Percentiles rank a stretch among this genome's conserved stretches.
These are phyloP conservation scores for Datisca glomerata DNA, from an alignment of 306 rosid genomes.

Conservation along the genomic window DNA sequence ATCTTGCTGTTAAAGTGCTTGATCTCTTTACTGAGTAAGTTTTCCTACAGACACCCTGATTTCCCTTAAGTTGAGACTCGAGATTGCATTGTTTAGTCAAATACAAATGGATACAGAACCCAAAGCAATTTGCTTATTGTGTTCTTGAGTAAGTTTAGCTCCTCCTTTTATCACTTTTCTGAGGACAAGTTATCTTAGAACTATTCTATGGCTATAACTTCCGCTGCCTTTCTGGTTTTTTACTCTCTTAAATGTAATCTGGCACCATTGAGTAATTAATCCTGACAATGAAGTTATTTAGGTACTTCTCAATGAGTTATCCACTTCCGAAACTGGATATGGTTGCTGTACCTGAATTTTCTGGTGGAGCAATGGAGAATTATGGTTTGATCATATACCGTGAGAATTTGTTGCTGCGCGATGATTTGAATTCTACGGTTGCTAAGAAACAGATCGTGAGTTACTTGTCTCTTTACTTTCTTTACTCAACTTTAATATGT, in stretches of 20 bases:
- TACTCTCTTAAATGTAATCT: too few relatives aligned
- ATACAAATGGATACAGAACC: too few relatives aligned
- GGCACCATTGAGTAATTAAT: background rate
- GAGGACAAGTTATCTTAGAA: background rate
- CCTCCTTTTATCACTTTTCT: background rate
- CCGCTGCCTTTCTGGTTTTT: background rate
- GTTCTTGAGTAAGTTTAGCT: too few relatives aligned
- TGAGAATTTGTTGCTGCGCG: constrained; percentile 39
- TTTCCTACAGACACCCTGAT: constrained; percentile 1
- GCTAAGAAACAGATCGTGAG: constrained; percentile 35
- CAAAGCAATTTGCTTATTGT: too few relatives aligned
- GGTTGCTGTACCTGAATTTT: constrained; percentile 48
- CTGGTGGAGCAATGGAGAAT: constrained; percentile 62
- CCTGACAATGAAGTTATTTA: constrained; percentile 8
- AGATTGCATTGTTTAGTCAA: too few relatives aligned
- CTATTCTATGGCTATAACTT: background rate
- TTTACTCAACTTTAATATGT: too few relatives aligned
- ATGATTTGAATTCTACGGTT: constrained; percentile 28
- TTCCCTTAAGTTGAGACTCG: too few relatives aligned
- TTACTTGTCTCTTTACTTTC: too few relatives aligned
- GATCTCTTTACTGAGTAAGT: constrained; percentile 32
- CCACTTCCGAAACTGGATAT: constrained; percentile 52
- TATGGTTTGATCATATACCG: constrained; percentile 47
- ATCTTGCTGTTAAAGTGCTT: constrained; percentile 38
- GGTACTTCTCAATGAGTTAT: constrained; percentile 46